phyloP scores from a whole-genome alignment of 176 grass and related monocot species.

The Carex littledalei region DNA sequence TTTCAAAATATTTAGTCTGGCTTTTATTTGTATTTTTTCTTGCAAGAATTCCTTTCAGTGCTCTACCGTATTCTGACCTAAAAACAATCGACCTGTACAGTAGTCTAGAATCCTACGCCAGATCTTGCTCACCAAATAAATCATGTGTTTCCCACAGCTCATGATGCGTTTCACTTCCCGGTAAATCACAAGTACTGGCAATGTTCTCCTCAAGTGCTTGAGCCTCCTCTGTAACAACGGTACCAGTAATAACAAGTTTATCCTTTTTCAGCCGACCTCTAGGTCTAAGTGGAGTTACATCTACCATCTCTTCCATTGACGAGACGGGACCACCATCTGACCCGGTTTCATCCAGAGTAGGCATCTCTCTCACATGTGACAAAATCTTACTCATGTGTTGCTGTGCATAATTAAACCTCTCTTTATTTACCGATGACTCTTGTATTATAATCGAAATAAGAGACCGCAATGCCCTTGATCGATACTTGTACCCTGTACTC shows the following conservation, averaged over 20 bases:
- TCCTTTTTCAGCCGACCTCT: conserved; percentile 42
- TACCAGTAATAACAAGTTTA: conserved; percentile 3
- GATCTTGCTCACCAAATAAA: conserved; percentile 24
- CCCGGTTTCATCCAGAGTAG: conserved; percentile 25
- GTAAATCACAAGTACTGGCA: neutral
- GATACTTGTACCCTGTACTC: conserved; percentile 43
- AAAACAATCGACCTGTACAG: neutral
- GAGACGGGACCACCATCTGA: conserved; percentile 24
- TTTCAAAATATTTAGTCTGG: too few relatives aligned
- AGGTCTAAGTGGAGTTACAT: conserved; percentile 26
- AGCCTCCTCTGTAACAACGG: neutral
- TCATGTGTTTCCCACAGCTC: conserved; percentile 32
- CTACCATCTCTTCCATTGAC: conserved; percentile 27
- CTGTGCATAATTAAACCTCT: conserved; percentile 38
- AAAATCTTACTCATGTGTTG: conserved; percentile 42
- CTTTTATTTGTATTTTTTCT: neutral
- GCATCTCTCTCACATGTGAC: conserved; percentile 39
- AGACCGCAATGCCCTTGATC: conserved; percentile 36
- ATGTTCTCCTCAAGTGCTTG: conserved; percentile 6
- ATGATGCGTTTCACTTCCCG: conserved; percentile 15
- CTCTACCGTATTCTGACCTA: neutral
- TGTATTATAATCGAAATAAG: conserved; percentile 55
- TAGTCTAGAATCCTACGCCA: neutral
- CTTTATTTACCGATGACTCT: conserved; percentile 42
- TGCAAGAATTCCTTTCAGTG: neutral